Evolutionary conservation across 768 basidiomycete species (phyloP).

Genomic region (Hygrocybe punicea): DNA sequence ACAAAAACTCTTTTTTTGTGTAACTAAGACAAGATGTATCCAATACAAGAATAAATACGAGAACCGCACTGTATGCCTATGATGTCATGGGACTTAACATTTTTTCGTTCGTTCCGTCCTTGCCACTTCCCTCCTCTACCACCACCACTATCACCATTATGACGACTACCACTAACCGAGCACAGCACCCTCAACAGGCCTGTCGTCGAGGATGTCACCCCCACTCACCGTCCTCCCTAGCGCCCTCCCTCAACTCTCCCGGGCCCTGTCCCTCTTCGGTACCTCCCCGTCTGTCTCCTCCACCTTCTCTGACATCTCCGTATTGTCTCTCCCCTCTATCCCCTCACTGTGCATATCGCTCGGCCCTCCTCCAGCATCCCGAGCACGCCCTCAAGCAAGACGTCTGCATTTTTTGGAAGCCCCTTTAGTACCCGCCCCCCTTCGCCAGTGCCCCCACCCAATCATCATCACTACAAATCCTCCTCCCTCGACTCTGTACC

Average conservation of each 20-base stretch:
- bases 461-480: not conserved
- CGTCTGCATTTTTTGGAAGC: not conserved
- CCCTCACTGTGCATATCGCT: not conserved
- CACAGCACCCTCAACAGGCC: too few relatives aligned
- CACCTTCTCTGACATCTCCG: conserved; percentile 3
- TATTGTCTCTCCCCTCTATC: not conserved
- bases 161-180: not conserved
- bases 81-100: too few relatives aligned
- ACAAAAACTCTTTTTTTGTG: too few relatives aligned
- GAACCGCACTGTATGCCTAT: too few relatives aligned
- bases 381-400: not conserved
- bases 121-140: not conserved
- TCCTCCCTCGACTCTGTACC: not conserved
- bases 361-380: not conserved
- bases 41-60: too few relatives aligned
- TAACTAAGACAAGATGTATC: too few relatives aligned
- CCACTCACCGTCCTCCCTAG: not conserved
- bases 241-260: not conserved
- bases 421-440: conserved; percentile 6
- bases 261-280: not conserved
- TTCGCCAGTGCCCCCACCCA: not conserved
- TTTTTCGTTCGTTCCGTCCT: too few relatives aligned
- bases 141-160: not conserved
- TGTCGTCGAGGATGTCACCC: too few relatives aligned
- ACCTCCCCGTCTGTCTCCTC: not conserved